Conservation (phyloP, 139 green algal species). For the Edaphochlamys debaryana region DNA sequence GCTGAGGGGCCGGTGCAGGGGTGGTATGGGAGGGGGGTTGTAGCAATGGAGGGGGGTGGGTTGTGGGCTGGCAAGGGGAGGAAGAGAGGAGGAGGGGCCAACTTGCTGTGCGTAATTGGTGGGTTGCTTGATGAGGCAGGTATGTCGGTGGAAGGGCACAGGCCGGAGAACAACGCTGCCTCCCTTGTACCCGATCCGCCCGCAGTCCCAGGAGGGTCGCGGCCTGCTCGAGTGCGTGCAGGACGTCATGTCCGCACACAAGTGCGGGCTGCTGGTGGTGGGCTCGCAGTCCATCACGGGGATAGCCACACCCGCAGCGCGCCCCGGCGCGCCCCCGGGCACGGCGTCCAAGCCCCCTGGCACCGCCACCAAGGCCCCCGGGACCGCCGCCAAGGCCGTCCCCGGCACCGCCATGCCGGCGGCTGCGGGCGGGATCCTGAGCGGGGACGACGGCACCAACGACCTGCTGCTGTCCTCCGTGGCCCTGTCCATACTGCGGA, state of each 20-base stretch:
- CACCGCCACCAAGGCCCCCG: not conserved
- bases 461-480: constrained; percentile 9
- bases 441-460: not conserved
- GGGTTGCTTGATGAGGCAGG: too few species aligned
- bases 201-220: constrained; percentile 24
- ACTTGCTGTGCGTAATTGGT: too few species aligned
- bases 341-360: not conserved
- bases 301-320: not conserved
- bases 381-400: not conserved
- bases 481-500: constrained; percentile 33
- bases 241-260: not conserved
- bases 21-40: too few species aligned
- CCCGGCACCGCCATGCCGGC: not conserved
- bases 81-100: too few species aligned
- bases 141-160: too few species aligned
- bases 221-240: constrained; percentile 24
- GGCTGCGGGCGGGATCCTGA: not conserved
- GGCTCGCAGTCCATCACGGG: constrained; percentile 16
- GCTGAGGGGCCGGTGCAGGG: too few species aligned
- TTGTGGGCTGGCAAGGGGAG: too few species aligned
- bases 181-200: too few species aligned
- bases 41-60: too few species aligned
- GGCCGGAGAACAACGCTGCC: too few species aligned
- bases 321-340: not conserved
- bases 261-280: not conserved